A percentile compares a stretch with the other conserved stretches of the same genome.
These are phyloP conservation scores for Solanum microdontum DNA, from an alignment of 257 asterid genomes.

Conservation along the genomic window DNA sequence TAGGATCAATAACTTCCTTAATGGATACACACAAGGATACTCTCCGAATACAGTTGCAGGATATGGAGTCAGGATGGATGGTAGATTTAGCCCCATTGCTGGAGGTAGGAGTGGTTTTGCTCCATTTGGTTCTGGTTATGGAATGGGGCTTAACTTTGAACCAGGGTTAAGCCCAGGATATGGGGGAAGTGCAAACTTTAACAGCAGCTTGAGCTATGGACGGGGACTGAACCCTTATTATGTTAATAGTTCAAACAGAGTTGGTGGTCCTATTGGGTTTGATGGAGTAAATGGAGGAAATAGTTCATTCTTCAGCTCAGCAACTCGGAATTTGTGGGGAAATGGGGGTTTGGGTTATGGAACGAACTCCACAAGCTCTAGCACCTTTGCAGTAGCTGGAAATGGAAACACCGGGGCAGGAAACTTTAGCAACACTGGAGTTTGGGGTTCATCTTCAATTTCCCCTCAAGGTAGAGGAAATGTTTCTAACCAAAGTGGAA, in stretches of 20 bases:
- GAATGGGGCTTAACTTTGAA: conserved; percentile 16
- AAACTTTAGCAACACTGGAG: conserved; percentile 8
- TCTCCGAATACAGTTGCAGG: conserved; percentile 19
- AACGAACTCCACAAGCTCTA: conserved; percentile 7
- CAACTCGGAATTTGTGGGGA: conserved; percentile 13
- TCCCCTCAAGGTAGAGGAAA: conserved; percentile 11
- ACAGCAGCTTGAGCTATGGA: conserved; percentile 11
- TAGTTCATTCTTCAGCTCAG: conserved; percentile 15
- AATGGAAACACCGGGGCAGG: conserved; percentile 7
- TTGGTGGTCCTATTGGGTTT: conserved; percentile 5
- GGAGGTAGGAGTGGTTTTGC: conserved; percentile 12
- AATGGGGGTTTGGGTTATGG: conserved; percentile 14
- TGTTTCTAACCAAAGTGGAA: conserved; percentile 11
- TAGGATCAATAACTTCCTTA: conserved; percentile 14
- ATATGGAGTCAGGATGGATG: conserved; percentile 17
- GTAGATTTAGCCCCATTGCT: conserved; percentile 9
- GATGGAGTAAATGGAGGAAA: conserved; percentile 17
- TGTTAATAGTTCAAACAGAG: conserved; percentile 8
- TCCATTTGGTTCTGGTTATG: conserved; percentile 16
- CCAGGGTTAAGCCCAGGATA: conserved; percentile 10
- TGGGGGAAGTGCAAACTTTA: conserved; percentile 7
- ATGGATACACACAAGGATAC: conserved; percentile 11
- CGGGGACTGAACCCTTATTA: conserved; percentile 12
- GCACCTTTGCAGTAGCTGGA: conserved; percentile 6
- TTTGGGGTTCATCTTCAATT: conserved; percentile 12